These are phyloP conservation scores for Elsinoe necatrix DNA, from an alignment of 2,329 filamentous ascomycete species.

Conservation along the genomic window DNA sequence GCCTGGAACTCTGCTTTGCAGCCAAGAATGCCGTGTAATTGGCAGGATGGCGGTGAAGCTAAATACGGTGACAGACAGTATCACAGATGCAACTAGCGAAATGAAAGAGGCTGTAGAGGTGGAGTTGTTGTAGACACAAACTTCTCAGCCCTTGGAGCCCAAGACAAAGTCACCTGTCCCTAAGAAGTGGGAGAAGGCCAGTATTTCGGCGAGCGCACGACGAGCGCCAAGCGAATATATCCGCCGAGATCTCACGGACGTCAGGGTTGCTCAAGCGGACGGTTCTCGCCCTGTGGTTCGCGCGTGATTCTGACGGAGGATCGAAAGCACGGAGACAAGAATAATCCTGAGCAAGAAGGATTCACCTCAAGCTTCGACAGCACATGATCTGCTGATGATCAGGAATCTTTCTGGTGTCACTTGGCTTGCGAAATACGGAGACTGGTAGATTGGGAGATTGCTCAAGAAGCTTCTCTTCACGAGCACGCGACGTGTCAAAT, in stretches of 20 bases:
- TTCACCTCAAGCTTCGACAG: not conserved
- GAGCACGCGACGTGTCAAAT: slow-evolving; percentile 2
- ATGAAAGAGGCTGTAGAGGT: not conserved
- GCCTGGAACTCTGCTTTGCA: not conserved
- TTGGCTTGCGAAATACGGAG: not conserved
- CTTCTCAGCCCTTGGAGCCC: not conserved
- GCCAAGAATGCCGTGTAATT: not conserved
- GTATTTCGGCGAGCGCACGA: slow-evolving; percentile 6
- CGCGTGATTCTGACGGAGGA: not conserved
- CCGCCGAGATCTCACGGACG: slow-evolving; percentile 2
- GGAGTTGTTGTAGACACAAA: slow-evolving; percentile 1
- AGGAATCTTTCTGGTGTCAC: not conserved
- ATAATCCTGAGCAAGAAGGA: not conserved
- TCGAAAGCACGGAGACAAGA: not conserved
- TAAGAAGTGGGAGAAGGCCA: not conserved
- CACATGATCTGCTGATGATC: slow-evolving; percentile 1
- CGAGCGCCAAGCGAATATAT: not conserved
- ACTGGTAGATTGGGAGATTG: not conserved
- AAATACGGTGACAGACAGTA: not conserved
- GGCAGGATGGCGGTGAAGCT: not conserved
- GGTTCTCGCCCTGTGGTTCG: not conserved
- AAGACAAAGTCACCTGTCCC: not conserved
- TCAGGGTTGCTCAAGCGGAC: not conserved
- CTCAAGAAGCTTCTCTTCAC: not conserved
- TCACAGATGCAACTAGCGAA: not conserved